These are phyloP conservation scores for Apostasia ramifera DNA, from an alignment of 106 monocot species.

Conservation along the genomic window DNA sequence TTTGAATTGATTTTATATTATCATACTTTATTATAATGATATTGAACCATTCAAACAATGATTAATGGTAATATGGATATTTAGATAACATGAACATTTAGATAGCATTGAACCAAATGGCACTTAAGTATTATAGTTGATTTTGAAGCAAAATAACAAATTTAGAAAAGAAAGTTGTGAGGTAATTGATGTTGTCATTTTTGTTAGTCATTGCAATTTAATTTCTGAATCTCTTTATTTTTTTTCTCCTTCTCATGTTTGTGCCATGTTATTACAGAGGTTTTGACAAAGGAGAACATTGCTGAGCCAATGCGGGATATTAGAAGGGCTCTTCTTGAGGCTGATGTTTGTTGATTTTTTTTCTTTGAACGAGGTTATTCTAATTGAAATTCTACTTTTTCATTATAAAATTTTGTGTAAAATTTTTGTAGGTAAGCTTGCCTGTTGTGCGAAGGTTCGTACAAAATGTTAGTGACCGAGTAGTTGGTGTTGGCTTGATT, in stretches of 20 bases:
- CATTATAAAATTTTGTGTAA: neutral
- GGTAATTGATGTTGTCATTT: neutral
- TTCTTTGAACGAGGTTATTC: neutral
- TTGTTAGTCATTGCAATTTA: neutral
- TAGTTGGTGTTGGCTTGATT: conserved; percentile 69
- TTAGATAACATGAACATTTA: too few species aligned
- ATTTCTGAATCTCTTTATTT: neutral
- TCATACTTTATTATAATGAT: too few species aligned
- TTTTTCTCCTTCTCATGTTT: neutral
- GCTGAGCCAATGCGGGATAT: conserved; percentile 94
- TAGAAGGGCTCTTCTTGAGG: conserved; percentile 89
- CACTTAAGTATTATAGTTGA: too few species aligned
- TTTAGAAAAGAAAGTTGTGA: neutral
- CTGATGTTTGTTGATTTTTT: conserved; percentile 52
- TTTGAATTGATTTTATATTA: neutral
- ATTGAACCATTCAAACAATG: too few species aligned
- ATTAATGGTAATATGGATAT: too few species aligned
- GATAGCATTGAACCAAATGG: too few species aligned
- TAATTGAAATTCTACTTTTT: neutral
- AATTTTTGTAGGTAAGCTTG: conserved; percentile 63
- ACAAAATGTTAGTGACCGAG: conserved; percentile 75
- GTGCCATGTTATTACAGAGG: conserved; percentile 37
- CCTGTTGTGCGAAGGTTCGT: conserved; percentile 88
- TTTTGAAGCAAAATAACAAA: too few species aligned
- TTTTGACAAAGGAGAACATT: conserved; percentile 95